Conservation (phyloP, 768 basidiomycete genomes). For the Pisolithus sp. region DNA sequence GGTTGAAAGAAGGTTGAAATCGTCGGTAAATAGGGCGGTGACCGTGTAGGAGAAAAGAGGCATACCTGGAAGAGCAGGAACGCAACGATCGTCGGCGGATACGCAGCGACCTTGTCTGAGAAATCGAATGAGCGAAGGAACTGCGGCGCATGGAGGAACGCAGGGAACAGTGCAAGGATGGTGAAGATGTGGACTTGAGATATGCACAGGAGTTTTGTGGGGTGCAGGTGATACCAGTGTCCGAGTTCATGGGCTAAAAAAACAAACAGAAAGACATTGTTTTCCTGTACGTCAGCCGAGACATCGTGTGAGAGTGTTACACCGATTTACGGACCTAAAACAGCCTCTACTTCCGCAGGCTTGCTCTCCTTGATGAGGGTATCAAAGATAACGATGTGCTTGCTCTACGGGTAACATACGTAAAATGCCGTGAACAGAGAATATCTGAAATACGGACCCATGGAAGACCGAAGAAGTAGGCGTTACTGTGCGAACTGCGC, state of each 20-base stretch:
- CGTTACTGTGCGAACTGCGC: constrained; percentile 91
- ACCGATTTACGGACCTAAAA: constrained; percentile 49
- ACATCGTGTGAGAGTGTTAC: not conserved
- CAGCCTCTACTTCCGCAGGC: constrained; percentile 92
- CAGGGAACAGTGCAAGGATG: constrained; percentile 83
- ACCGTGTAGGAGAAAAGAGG: not conserved
- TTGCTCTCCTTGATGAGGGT: constrained; percentile 90
- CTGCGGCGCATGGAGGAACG: constrained; percentile 76
- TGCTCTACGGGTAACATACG: constrained; percentile 44
- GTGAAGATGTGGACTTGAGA: constrained; percentile 85
- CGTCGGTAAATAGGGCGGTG: no score
- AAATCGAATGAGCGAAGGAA: constrained; percentile 81
- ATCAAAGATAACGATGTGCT: constrained; percentile 96
- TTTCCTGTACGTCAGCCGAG: not conserved
- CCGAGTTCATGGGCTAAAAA: constrained; percentile 92
- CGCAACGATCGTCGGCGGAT: constrained; percentile 76
- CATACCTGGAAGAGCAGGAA: constrained; percentile 78
- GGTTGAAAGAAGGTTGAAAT: not conserved
- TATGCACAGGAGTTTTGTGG: constrained; percentile 79
- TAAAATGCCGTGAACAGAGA: not conserved
- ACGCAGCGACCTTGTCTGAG: constrained; percentile 51
- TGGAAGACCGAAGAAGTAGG: constrained; percentile 97
- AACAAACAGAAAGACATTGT: not conserved
- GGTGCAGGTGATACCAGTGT: constrained; percentile 92
- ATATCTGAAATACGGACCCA: constrained; percentile 49